Percentiles rank a stretch among this genome's conserved stretches.
phyloP scores from a whole-genome alignment of 805 yeast genomes.

The Cyberlindnera bimundalis region DNA sequence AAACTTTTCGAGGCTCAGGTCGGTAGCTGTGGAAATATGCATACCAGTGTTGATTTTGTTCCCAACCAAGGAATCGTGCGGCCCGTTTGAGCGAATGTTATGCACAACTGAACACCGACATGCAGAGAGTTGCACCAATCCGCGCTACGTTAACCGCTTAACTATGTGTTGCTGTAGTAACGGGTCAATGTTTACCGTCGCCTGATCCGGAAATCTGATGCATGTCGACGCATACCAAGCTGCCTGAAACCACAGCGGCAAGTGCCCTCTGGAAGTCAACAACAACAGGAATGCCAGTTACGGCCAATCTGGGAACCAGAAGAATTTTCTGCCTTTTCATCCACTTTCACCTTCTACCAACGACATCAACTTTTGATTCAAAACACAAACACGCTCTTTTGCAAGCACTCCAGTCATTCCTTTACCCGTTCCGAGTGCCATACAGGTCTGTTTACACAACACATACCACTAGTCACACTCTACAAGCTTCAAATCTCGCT shows the following conservation, averaged over 20 bases:
- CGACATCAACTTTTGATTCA: neutral
- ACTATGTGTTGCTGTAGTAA: conserved; percentile 15
- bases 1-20: neutral
- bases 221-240: conserved; percentile 4
- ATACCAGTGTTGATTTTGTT: neutral
- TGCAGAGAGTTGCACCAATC: too few species aligned
- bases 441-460: conserved; percentile 3
- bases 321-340: conserved; percentile 1
- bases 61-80: neutral
- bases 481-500: too few species aligned
- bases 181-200: conserved; percentile 8
- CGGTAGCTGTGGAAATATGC: neutral
- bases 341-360: conserved; percentile 4
- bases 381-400: conserved; percentile 3
- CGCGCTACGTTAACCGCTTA: too few species aligned
- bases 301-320: neutral
- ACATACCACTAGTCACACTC: neutral
- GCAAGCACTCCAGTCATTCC: conserved; percentile 31
- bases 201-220: conserved; percentile 7
- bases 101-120: too few species aligned
- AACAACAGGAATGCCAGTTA: conserved; percentile 7
- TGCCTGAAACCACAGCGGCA: neutral
- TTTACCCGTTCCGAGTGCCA: conserved; percentile 29
- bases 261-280: neutral
- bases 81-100: neutral